Evolutionary conservation across 169 alveolate genomes (phyloP), one percentile per base, ranked within the genome.

Genomic region (Plasmodium blacklocki): DNA sequence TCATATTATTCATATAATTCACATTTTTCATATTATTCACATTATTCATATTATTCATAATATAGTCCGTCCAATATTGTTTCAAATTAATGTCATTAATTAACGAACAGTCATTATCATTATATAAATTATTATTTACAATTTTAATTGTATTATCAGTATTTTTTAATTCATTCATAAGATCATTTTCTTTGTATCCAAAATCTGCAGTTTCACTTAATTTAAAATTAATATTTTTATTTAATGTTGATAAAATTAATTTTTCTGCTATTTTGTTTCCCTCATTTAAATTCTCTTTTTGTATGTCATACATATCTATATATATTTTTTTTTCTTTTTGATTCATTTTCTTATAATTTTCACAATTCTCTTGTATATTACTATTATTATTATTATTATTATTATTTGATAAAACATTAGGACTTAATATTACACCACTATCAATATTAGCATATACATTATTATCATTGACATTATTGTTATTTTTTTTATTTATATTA

Each of bases 201-300:
- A 83, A 83, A 83, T 83, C 91, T 8, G 91, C 91, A 12, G 91
- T 83, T 73, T 83, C 91, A 15, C 85, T 12, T 70, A 83, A 68
- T 19, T 49, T 70, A 21, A 56, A 29, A 19, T 62, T 29, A 68
- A 72, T 32, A 32, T 60, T 56, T 70, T 58, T 83, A 12, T 58
- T 58, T n/a, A n/a, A 9, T 23, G 71, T 4, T 5, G 73, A 26
- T 21, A 56, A 12, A 15, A 21, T 6, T 43, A 43, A 49, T 19
- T 63, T 67, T 49, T 52, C 78, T 26, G 7, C 11, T 8, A 83
- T 3, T 6, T 39, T 39, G 0, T 39, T 39, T 39, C 47, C 47
- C 19, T 47, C 58, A 39, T 70, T 19, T 9, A 67, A 83, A 23
- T 21, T 43, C 8, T 14, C 19, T 1, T 8, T 32, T 58, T 70